Conservation (phyloP, 768 basidiomycete species). For the Tulasnella calospora region DNA sequence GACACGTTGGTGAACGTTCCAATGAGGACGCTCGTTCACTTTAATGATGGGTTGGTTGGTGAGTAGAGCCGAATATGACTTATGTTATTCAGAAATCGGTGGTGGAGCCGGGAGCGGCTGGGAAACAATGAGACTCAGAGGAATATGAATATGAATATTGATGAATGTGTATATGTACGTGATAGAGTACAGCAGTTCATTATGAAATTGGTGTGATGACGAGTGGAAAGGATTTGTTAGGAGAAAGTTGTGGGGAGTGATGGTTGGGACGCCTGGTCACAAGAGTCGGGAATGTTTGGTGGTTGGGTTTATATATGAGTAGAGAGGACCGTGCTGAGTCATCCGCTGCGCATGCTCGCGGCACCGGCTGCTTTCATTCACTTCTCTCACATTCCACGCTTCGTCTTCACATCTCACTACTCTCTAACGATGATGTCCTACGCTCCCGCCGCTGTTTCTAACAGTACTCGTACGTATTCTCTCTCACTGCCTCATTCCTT, state of each 20-base stretch:
- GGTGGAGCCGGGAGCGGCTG: neutral
- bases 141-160: neutral
- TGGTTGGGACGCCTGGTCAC: neutral
- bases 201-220: neutral
- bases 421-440: too few relatives aligned
- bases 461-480: too few relatives aligned
- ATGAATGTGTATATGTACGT: neutral
- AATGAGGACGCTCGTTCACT: neutral
- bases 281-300: neutral
- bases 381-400: neutral
- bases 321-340: too few relatives aligned
- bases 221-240: neutral
- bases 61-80: neutral
- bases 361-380: neutral
- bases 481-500: too few relatives aligned
- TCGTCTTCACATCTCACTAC: too few relatives aligned
- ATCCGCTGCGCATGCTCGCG: neutral
- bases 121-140: neutral
- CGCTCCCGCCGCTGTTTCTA: too few relatives aligned
- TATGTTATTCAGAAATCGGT: neutral
- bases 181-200: neutral
- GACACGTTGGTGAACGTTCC: neutral
- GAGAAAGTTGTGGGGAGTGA: neutral
- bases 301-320: neutral
- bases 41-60: neutral